These are phyloP conservation scores for Cynanchum wilfordii DNA, from an alignment of 257 asterid species.

Conservation along the genomic window DNA sequence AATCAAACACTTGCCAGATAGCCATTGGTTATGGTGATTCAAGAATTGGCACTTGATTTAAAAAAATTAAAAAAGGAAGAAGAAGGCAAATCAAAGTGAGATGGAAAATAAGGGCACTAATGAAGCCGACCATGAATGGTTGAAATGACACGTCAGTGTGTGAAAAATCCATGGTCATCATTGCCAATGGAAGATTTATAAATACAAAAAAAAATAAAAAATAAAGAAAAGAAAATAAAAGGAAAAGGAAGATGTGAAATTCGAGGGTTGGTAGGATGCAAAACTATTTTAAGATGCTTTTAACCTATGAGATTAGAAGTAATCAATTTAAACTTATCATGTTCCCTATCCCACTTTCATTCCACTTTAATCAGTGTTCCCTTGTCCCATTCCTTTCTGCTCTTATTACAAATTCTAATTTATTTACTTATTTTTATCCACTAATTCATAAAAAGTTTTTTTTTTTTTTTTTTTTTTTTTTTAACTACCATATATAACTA, in stretches of 20 bases:
- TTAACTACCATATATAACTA: too few species aligned
- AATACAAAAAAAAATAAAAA: neutral
- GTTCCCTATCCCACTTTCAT: constrained; percentile 40
- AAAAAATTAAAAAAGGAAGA: neutral
- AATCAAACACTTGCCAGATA: neutral
- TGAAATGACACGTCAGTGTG: constrained; percentile 33
- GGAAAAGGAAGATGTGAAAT: neutral
- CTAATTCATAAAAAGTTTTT: too few species aligned
- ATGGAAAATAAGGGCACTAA: constrained; percentile 23
- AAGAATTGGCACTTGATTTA: constrained; percentile 24
- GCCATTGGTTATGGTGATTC: constrained; percentile 32
- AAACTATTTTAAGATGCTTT: constrained; percentile 23
- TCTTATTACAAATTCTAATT: neutral
- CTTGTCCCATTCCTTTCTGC: constrained; percentile 32
- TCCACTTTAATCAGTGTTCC: constrained; percentile 33
- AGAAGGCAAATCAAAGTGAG: constrained; percentile 18
- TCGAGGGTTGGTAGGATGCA: constrained; percentile 37
- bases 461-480: too few species aligned
- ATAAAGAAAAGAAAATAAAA: too few species aligned
- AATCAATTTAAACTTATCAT: constrained; percentile 37
- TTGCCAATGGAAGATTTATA: constrained; percentile 26
- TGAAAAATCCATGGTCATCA: constrained; percentile 22
- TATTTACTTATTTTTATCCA: too few species aligned
- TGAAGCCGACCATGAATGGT: constrained; percentile 26
- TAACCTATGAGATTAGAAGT: constrained; percentile 35